Evolutionary conservation across 1,284 basidiomycete species (phyloP).

Genomic region (Irpex sp.): DNA sequence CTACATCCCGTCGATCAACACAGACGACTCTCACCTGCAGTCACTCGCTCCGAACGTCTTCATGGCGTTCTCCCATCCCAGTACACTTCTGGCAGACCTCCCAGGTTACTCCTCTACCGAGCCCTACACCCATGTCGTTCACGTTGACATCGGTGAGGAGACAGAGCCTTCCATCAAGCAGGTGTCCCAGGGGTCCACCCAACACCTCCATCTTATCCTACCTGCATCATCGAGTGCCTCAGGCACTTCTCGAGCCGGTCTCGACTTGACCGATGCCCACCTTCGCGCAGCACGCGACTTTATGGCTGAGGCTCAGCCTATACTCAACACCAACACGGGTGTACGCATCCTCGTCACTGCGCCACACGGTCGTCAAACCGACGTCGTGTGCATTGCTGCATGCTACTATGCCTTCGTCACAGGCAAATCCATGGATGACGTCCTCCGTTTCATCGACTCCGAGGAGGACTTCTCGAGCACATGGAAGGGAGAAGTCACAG

Average conservation of each 20-base stretch:
- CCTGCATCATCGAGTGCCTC: slow-evolving; percentile 12
- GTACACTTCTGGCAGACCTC: slow-evolving; percentile 3
- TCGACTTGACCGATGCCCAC: slow-evolving; percentile 25
- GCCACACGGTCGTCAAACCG: slow-evolving; percentile 24
- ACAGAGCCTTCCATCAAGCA: slow-evolving; percentile 7
- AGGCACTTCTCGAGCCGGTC: slow-evolving; percentile 14
- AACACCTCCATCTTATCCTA: slow-evolving; percentile 19
- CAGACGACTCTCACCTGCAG: slow-evolving; percentile 19
- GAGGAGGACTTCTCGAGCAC: slow-evolving; percentile 23
- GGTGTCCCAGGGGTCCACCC: slow-evolving; percentile 11
- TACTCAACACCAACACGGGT: slow-evolving; percentile 1
- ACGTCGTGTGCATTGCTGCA: slow-evolving; percentile 24
- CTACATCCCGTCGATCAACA: slow-evolving; percentile 12
- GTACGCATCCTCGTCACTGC: slow-evolving; percentile 23
- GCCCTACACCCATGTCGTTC: slow-evolving; percentile 26
- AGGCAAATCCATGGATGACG: slow-evolving; percentile 17
- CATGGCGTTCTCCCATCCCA: slow-evolving; percentile 20
- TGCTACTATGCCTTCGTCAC: slow-evolving; percentile 26
- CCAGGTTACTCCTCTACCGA: slow-evolving; percentile 11
- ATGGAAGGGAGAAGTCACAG: slow-evolving; percentile 30
- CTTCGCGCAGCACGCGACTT: slow-evolving; percentile 27
- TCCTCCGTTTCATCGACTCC: slow-evolving; percentile 24
- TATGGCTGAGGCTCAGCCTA: slow-evolving; percentile 23
- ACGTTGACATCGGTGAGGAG: slow-evolving; percentile 16
- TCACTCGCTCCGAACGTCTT: slow-evolving; percentile 23